phyloP scores from a whole-genome alignment of 2,329 filamentous ascomycete species.

The Xylariaceae sp. region DNA sequence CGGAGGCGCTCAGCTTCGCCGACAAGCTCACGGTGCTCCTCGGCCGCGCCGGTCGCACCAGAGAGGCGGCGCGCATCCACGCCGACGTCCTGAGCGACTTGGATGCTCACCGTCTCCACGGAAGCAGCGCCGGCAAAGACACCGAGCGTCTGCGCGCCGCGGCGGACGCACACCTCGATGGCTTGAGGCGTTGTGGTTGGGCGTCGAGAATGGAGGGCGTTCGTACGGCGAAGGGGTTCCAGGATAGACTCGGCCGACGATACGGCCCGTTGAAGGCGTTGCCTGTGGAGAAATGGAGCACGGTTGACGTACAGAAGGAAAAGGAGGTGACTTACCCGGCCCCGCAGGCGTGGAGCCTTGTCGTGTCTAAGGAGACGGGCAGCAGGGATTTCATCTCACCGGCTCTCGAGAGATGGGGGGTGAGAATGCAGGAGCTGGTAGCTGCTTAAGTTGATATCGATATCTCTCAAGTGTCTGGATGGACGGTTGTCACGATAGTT shows the following conservation, averaged over 20 bases:
- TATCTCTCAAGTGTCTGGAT: too few species aligned
- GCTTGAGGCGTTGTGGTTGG: slow-evolving; percentile 30
- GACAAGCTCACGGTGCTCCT: slow-evolving; percentile 37
- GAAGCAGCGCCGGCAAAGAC: slow-evolving; percentile 8
- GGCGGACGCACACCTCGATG: slow-evolving; percentile 26
- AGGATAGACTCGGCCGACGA: slow-evolving; percentile 13
- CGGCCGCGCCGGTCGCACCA: slow-evolving; percentile 28
- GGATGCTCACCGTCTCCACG: slow-evolving; percentile 17
- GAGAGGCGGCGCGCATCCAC: slow-evolving; percentile 36
- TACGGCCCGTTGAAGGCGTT: slow-evolving; percentile 24
- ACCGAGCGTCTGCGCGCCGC: slow-evolving; percentile 23
- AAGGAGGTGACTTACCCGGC: slow-evolving; percentile 17
- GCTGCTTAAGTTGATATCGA: neutral
- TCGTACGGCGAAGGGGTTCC: slow-evolving; percentile 8
- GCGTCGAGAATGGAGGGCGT: slow-evolving; percentile 15
- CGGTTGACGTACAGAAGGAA: slow-evolving; percentile 24
- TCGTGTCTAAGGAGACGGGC: slow-evolving; percentile 13
- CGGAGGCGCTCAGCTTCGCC: slow-evolving; percentile 32
- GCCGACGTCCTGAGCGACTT: slow-evolving; percentile 34
- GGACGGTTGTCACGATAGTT: too few species aligned
- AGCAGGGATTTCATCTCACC: slow-evolving; percentile 22
- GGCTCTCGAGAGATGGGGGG: slow-evolving; percentile 5
- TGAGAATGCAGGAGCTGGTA: neutral
- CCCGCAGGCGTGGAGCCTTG: slow-evolving; percentile 21
- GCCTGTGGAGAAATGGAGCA: slow-evolving; percentile 21